Base-by-base conservation (phyloP, 192 early-diverging fungal species). In the Coemansia furcata region DNA sequence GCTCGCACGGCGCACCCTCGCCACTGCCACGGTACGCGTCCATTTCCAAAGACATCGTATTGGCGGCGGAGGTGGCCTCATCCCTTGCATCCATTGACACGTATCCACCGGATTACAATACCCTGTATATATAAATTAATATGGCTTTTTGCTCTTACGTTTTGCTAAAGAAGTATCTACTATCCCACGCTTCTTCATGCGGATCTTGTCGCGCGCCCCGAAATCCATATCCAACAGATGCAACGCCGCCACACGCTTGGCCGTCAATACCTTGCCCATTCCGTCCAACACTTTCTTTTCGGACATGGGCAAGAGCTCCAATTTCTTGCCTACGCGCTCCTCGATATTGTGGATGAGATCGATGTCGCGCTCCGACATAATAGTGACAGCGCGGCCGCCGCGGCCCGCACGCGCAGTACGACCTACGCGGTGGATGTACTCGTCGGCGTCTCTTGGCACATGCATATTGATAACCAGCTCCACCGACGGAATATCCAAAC, bases 371-470 rank as follows among this genome's bases (percentile, higher is more conserved):
- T 95, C 93, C 0, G 92, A 82, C 37, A 96, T 90, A 35, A 99
- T 86, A 1, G 95, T 93, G 23, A 99, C 63, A 6, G 98, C 89
- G 42, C 89, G 78, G 76, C 98, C 98, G 30, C 91, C 94, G 35
- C 93, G 74, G 11, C 98, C 96, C 1, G 98, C 98, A 83, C 98
- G 88, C 15, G 98, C 98, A 6, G 98, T 98, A 82, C 98, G 92
- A 57, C 98, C 98, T 6, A 99, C 95, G 35, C 98, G 86, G 75
- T 99, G 98, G 63, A 99, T 93, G 64, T 99, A 99, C 73, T 97
- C 96, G 43, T 95, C 93, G 7, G 97, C 91, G 75, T 96, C 93
- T 6, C 92, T 87, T 9, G 98, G 97, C 21, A 99, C 87, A 72
- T 99, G 94, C 80, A 92, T 96, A 66, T 99, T 99, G 50, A 98